phyloP scores from a whole-genome alignment of 306 rosid genomes.

The Cucumis cinereus region DNA sequence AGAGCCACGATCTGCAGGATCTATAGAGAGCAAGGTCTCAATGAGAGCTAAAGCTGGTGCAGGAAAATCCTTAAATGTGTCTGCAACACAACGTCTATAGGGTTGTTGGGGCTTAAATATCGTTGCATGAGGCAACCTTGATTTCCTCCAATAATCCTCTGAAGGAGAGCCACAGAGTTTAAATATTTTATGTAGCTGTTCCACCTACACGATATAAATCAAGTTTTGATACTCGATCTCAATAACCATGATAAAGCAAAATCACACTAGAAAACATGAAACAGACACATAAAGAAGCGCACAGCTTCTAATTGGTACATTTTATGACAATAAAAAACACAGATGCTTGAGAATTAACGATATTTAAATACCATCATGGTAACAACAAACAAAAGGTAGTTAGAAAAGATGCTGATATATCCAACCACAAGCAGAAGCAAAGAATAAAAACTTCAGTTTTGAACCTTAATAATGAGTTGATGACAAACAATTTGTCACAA shows the following conservation, averaged over 20 bases:
- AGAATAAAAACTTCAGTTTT: neutral
- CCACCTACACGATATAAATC: slow-evolving; percentile 49
- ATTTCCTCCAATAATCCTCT: slow-evolving; percentile 90
- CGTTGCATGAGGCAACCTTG: slow-evolving; percentile 91
- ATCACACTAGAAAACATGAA: neutral
- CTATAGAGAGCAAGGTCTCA: slow-evolving; percentile 67
- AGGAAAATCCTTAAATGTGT: slow-evolving; percentile 83
- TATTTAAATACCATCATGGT: neutral
- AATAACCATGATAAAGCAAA: slow-evolving; percentile 1
- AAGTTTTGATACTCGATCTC: slow-evolving; percentile 7
- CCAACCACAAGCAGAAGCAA: neutral
- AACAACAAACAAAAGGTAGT: neutral
- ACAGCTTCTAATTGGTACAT: neutral
- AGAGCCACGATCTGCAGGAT: slow-evolving; percentile 87
- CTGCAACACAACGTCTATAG: slow-evolving; percentile 66
- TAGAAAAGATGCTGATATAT: neutral
- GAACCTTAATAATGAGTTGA: neutral
- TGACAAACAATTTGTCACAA: neutral
- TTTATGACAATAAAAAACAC: neutral
- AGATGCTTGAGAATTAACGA: neutral
- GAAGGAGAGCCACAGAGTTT: slow-evolving; percentile 93
- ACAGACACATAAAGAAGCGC: neutral
- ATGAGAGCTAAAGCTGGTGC: slow-evolving; percentile 63
- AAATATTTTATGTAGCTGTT: slow-evolving; percentile 83
- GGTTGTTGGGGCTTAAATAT: slow-evolving; percentile 94